A percentile compares a stretch with the other conserved stretches of the same genome.
These are phyloP conservation scores for Raphidocelis subcapitata DNA, from an alignment of 139 green algal species.

Conservation along the genomic window DNA sequence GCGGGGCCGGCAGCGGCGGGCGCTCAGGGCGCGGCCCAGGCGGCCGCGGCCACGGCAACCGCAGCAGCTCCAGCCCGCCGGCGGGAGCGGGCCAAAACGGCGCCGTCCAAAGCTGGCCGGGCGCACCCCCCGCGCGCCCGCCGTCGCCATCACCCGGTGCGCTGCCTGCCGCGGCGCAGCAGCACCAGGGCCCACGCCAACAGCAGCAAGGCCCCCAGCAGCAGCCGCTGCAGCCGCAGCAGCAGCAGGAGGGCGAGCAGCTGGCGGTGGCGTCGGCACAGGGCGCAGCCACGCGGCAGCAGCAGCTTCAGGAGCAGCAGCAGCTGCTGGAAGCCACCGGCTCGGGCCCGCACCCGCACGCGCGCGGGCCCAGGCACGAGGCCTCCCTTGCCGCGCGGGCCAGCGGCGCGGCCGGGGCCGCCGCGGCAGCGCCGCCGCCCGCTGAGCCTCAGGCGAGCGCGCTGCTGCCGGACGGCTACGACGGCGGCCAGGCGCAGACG, in stretches of 20 bases:
- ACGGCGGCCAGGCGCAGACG: background rate
- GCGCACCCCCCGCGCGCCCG: no score
- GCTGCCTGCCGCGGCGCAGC: background rate
- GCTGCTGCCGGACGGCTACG: background rate
- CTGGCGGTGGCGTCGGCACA: background rate
- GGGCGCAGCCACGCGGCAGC: background rate
- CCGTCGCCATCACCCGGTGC: no score
- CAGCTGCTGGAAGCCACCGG: no score
- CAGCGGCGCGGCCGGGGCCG: background rate
- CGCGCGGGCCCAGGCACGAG: no score
- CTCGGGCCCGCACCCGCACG: no score
- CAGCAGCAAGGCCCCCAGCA: background rate
- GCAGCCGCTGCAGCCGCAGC: background rate
- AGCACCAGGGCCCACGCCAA: background rate
- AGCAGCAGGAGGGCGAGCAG: background rate
- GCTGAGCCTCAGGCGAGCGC: background rate
- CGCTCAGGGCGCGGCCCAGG: no score
- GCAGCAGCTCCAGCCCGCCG: no score
- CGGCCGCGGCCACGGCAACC: no score
- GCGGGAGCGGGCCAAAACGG: no score
- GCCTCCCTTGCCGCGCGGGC: conserved; percentile 5
- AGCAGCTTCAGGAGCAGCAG: conserved; percentile 25
- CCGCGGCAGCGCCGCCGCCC: background rate
- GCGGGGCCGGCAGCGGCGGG: no score
- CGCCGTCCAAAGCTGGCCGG: no score